Percentiles rank a stretch among this genome's conserved stretches.
phyloP scores from a whole-genome alignment of 371 early-diverging fungal genomes.

The Rhizopus microsporus region DNA sequence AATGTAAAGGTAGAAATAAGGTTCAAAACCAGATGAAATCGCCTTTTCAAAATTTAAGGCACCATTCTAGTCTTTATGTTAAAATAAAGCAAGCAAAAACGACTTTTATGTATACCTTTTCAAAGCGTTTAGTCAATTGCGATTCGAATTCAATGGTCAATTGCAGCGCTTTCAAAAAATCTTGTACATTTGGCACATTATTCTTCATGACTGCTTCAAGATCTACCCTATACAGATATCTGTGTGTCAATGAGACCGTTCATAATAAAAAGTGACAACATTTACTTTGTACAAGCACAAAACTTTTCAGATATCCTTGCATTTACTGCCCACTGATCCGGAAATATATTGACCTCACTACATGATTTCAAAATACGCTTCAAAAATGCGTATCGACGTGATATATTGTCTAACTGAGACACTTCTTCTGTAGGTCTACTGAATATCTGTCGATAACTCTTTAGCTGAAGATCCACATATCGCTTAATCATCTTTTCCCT shows the following conservation, averaged over 20 bases:
- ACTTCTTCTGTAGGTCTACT: constrained; percentile 75
- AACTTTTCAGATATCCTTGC: constrained; percentile 75
- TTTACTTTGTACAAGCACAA: constrained; percentile 76
- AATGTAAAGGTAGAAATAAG: constrained; percentile 81
- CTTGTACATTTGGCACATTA: constrained; percentile 58
- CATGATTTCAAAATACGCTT: constrained; percentile 81
- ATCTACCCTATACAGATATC: constrained; percentile 27
- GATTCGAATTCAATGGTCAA: constrained; percentile 89
- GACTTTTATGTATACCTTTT: constrained; percentile 35
- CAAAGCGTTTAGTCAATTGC: constrained; percentile 76
- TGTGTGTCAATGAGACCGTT: not conserved
- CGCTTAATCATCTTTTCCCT: constrained; percentile 65
- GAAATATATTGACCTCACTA: constrained; percentile 84
- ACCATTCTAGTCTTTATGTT: constrained; percentile 1
- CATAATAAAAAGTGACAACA: constrained; percentile 1
- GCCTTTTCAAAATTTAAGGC: constrained; percentile 61
- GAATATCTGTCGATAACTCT: constrained; percentile 85
- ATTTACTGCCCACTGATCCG: constrained; percentile 77
- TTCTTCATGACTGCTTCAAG: constrained; percentile 46
- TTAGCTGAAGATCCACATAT: constrained; percentile 82
- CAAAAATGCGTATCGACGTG: constrained; percentile 92
- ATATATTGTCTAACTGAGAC: constrained; percentile 81
- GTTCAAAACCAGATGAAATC: constrained; percentile 87
- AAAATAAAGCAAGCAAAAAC: not conserved
- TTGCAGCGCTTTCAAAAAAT: constrained; percentile 73